Base-by-base conservation (phyloP, 192 early-diverging fungal species). In the Endogone sp. region DNA sequence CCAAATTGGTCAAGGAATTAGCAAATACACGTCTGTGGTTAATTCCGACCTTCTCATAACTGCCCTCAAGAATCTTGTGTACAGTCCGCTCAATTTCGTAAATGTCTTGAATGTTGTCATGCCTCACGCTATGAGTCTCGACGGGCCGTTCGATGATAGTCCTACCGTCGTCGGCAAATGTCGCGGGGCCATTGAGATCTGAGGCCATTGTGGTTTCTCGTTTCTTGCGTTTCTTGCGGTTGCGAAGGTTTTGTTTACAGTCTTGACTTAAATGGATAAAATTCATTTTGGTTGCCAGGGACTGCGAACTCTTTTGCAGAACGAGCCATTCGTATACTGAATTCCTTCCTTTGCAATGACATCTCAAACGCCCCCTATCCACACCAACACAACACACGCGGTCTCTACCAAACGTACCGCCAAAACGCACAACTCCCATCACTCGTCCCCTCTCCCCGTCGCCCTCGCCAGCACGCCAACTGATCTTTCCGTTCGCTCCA, bases 81-180 rank as follows among this genome's bases (percentile, higher is more conserved):
- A 89, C 83, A 0, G 89, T 90, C n/a, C 86, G 82, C 30, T 85
- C 80, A 21, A 93, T 76, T 67, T 92, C 89, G 72, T 90, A 92
- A 23, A 85, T 69, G 2, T 64, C 56, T 6, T 76, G 60, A 10
- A 86, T 79, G 62, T 88, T 74, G 65, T 75, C 71, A 23, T 68
- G 70, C 22, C 68, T 65, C 0, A 71, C 55, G 3, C 79, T 72
- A 4, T 75, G 59, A 28, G 70, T 59, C n/a, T 80, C 81, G 21
- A 87, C 56, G 44, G 71, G 68, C 21, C 86, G 81, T 54, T 85
- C 78, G 23, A 92, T 89, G 22, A 88, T 88, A 0, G 83, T 64
- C 57, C 81, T 78, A 3, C 92, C 91, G 63, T 93, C 90, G 74
- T 91, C 84, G 26, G 84, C 82, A 72, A 91, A 88, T 16, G 75